phyloP scores from a whole-genome alignment of 2,329 filamentous ascomycete species.

The Myriosclerotinia duriaeana region DNA sequence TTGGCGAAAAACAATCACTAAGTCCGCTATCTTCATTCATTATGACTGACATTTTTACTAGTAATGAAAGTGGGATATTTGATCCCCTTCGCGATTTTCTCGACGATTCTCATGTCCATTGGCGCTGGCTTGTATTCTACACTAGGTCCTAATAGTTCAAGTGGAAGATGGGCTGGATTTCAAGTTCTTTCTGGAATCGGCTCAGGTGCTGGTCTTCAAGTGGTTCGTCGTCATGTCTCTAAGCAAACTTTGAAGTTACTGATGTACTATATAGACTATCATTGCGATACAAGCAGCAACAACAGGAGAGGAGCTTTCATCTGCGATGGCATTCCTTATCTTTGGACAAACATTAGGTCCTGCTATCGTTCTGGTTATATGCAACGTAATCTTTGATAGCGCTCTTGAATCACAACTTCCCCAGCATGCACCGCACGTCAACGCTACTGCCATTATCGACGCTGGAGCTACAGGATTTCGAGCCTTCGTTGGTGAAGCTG shows the following conservation, averaged over 20 bases:
- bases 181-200: conserved; percentile 37
- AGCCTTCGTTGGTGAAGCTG: conserved; percentile 36
- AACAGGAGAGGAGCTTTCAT: conserved; percentile 36
- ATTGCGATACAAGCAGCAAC: conserved; percentile 42
- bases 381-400: conserved; percentile 37
- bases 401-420: conserved; percentile 38
- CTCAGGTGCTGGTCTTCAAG: conserved; percentile 32
- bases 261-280: conserved; percentile 29
- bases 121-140: conserved; percentile 42
- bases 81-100: conserved; percentile 39
- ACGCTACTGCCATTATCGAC: conserved; percentile 41
- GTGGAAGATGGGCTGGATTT: conserved; percentile 36
- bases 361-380: conserved; percentile 39
- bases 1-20: not conserved
- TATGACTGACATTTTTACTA: conserved; percentile 28
- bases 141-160: conserved; percentile 32
- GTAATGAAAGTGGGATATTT: conserved; percentile 41
- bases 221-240: conserved; percentile 27
- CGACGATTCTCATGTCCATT: conserved; percentile 38
- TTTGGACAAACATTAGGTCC: conserved; percentile 41
- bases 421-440: conserved; percentile 40
- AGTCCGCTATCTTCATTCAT: conserved; percentile 29
- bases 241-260: conserved; percentile 11
- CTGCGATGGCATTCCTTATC: conserved; percentile 40
- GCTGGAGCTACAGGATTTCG: conserved; percentile 47